Conservation (phyloP, 148 eudicot genomes). For the Amaranthus palmeri region DNA sequence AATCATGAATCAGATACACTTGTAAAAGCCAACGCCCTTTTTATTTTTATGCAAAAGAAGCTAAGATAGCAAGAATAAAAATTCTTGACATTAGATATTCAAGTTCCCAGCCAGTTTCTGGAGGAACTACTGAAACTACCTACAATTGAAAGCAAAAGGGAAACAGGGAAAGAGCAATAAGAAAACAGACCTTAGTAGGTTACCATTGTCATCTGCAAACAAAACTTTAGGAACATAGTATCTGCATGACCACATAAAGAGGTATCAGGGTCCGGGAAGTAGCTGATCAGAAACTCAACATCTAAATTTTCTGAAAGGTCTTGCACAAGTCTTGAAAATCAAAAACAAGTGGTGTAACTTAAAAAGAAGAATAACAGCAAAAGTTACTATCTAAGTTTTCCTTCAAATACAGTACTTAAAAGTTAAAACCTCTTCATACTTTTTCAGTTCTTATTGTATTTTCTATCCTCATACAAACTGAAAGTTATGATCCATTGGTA, state of each 20-base stretch:
- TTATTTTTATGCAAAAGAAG: neutral
- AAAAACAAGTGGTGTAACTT: neutral
- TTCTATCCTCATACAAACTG: too few species aligned
- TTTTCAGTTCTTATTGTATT: too few species aligned
- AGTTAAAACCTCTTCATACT: too few species aligned
- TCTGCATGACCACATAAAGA: constrained; percentile 26
- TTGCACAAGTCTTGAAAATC: neutral
- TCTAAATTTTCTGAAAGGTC: neutral
- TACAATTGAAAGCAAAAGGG: neutral
- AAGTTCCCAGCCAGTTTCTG: neutral
- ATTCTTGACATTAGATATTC: constrained; percentile 9
- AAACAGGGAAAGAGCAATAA: constrained; percentile 1
- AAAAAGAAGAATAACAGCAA: neutral
- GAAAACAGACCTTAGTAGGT: constrained; percentile 39
- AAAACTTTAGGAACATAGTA: constrained; percentile 24
- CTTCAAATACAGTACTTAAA: too few species aligned
- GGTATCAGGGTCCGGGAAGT: neutral
- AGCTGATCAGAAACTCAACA: neutral
- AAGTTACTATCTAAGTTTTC: too few species aligned
- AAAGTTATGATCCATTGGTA: too few species aligned
- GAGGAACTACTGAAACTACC: neutral
- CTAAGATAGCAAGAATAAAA: neutral
- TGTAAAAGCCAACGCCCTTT: neutral
- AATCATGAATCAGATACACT: neutral
- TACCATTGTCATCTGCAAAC: constrained; percentile 26